Base-by-base conservation (phyloP, 306 rosid species). In the Dalbergia cochinchinensis region DNA sequence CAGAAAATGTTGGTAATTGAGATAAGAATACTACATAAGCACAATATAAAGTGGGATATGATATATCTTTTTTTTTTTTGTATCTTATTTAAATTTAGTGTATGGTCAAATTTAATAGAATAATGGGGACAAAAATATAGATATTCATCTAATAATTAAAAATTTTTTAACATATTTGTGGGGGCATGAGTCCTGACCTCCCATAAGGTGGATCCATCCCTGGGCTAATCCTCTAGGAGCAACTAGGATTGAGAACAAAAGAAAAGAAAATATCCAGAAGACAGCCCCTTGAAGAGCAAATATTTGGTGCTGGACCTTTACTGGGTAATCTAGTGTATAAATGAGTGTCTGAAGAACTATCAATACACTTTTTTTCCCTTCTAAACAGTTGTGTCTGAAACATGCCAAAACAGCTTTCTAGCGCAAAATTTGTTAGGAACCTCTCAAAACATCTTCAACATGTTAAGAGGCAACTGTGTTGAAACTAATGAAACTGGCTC, bases 251-350 rank as follows among this genome's bases (percentile, higher is more conserved):
- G 5, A 26, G 13, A 41, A 69, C 31, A 37, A 31, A 14, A 66
- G 55, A 42, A 34, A 74, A 34, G 20, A 78, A 19, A 55, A 54
- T 14, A 14, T 9, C 62, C 18, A 19, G 54, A 82, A 26, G 68
- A 19, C 4, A 14, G 9, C 47, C 39, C n/a, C 44, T 63, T 33
- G 48, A 65, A 65, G 37, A 41, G 50, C 11, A 39, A 51, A 16
- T 65, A 65, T 33, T 70, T 71, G 22, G 78, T 53, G 64, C 47
- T 77, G 26, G 48, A 42, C 47, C 78, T 63, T 14, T 66, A 55
- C 61, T 11, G 33, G 31, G 31, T 35, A 60, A 34, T 55, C 37
- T 35, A 34, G 39, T 35, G 10, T 70, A 5, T 6, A 8, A 35
- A n/a, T 53, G 12, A 20, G 11, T 34, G 15, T 70, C 11, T 47